Conservation (phyloP, 2,329 filamentous ascomycete species). For the Paecilomyces fulvus region DNA sequence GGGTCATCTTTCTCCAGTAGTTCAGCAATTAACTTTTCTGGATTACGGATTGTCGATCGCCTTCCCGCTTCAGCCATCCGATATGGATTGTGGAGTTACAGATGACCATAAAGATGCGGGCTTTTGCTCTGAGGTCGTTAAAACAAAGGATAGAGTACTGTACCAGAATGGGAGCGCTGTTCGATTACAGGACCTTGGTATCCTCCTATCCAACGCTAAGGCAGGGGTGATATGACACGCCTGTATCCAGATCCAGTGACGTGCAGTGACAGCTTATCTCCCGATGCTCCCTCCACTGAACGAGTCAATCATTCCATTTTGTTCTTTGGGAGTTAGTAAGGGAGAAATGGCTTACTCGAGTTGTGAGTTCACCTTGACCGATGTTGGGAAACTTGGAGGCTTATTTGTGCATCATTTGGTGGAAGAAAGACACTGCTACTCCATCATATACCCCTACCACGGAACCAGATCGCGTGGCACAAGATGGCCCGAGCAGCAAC, state of each 20-base stretch:
- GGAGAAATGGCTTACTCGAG: no score
- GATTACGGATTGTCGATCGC: not conserved
- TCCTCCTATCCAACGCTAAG: not conserved
- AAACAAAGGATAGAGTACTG: not conserved
- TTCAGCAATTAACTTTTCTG: not conserved
- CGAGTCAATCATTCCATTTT: no score
- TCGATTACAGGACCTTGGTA: not conserved
- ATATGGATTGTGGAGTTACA: not conserved
- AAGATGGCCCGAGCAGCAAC: not conserved
- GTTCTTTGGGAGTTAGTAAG: no score
- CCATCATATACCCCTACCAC: no score
- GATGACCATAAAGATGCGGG: not conserved
- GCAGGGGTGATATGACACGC: not conserved
- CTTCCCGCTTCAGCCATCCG: not conserved
- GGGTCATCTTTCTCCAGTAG: not conserved
- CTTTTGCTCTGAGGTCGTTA: not conserved
- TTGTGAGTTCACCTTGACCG: no score
- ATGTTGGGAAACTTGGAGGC: no score
- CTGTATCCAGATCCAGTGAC: no score
- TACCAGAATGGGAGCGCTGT: not conserved
- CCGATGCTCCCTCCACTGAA: no score
- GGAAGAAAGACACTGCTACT: no score
- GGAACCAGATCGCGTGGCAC: not conserved
- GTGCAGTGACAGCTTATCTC: no score
- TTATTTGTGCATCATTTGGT: no score